phyloP scores from a whole-genome alignment of 2,329 filamentous ascomycete species.

The Stachybotrys chartarum region DNA sequence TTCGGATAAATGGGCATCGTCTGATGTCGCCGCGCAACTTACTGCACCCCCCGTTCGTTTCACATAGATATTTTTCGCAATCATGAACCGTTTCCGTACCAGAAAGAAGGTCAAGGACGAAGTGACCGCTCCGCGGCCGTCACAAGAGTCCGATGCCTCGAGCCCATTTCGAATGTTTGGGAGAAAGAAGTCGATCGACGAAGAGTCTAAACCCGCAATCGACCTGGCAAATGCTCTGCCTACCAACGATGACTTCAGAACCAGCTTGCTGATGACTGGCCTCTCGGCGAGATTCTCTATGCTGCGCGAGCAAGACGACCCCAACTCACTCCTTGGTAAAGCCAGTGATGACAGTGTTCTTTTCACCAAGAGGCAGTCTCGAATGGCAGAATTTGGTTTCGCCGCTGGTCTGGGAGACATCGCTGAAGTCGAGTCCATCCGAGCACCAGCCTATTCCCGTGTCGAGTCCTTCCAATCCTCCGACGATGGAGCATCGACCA shows the following conservation, averaged over 20 bases:
- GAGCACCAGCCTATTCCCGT: constrained; percentile 51
- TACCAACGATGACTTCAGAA: constrained; percentile 82
- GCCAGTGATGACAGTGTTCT: constrained; percentile 93
- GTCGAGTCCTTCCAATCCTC: constrained; percentile 58
- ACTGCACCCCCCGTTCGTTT: neutral
- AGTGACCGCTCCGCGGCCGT: constrained; percentile 33
- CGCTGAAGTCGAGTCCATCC: constrained; percentile 80
- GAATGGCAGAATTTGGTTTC: constrained; percentile 63
- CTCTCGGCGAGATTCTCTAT: constrained; percentile 95
- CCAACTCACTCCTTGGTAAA: constrained; percentile 81
- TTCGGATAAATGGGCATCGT: neutral
- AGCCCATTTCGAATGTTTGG: constrained; percentile 48
- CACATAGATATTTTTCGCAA: constrained; percentile 5
- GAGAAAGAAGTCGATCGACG: constrained; percentile 46
- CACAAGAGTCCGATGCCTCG: constrained; percentile 47
- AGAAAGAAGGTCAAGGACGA: constrained; percentile 65
- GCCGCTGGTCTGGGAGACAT: constrained; percentile 67
- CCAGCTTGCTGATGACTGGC: constrained; percentile 91
- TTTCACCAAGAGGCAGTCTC: constrained; percentile 72
- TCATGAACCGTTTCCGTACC: constrained; percentile 71
- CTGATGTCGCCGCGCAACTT: neutral
- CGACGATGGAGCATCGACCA: constrained; percentile 61
- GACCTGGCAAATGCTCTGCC: constrained; percentile 72
- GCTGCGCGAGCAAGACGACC: constrained; percentile 91
- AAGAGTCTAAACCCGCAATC: constrained; percentile 57